Base-by-base conservation (phyloP, 768 basidiomycete genomes). In the Calocybe cyanea region DNA sequence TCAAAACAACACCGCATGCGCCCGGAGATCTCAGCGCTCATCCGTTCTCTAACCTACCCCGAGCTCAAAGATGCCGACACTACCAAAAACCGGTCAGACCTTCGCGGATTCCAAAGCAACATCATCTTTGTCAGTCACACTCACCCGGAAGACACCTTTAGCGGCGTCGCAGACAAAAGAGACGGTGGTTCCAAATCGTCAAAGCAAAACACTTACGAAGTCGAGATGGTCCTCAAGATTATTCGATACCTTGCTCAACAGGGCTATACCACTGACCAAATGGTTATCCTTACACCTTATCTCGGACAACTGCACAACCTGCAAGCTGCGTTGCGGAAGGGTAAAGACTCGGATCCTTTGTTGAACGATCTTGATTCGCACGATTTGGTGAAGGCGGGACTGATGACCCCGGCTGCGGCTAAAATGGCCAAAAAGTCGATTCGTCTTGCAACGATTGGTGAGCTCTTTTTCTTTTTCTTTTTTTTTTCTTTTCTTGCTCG, bases 281-380 rank as follows among this genome's bases (percentile, higher is more conserved):
- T 87, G 5, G 85, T 85, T 19, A 58, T 87, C 10, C 63, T 87
- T 31, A 87, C 85, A 0, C 85, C 85, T 0, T 87, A 87, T 52
- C 61, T 86, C 1, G 85, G 83, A 0, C 83, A 87, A 54, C 62
- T 87, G 14, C 65, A 68, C 3, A 66, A 68, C n/a, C 68, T 87
- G 5, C 70, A 65, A 9, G 61, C 70, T 2, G 66, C 65, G 0
- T 52, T 87, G 28, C 65, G 66, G 52, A 58, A 62, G 44, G 69
- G 73, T 15, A 58, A 62, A 44, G 69, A 74, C 15, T 69, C 60
- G 7, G 85, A 87, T 48, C 81, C 85, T 0, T 61, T 85, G 2
- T 63, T 86, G 20, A 80, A 75, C 44, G 85, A 86, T 46, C 57
- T 85, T 0, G 84, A 86, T 51, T 73, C 76, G 0, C 65, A 63